Base-by-base conservation (phyloP, 2,329 filamentous ascomycete species). In the Daldinia sp. region DNA sequence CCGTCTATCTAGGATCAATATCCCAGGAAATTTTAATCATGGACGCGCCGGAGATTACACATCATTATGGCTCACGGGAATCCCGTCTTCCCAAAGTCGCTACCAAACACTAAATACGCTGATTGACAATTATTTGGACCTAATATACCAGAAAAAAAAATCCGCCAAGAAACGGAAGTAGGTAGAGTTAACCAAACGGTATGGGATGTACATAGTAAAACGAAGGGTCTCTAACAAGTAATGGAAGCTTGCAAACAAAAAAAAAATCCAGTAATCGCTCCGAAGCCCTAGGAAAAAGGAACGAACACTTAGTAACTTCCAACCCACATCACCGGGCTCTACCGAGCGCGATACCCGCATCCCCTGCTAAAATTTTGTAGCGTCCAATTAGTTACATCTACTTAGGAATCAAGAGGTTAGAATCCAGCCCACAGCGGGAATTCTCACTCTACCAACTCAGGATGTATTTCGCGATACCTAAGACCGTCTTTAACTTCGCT, bases 31-130 rank as follows among this genome's bases (percentile, higher is more conserved):
- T 39, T 35, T 56, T 63, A 44, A 54, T 60, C 50, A 67, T 67
- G 42, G 58, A 56, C 39, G 35, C 35, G 6, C 57, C 57, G 57
- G 56, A 70, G 64, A 65, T 70, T 67, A 23, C 68, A 13, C 61
- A 56, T 60, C 28, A 5, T 12, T 5, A 28, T 51, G 23, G 63
- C 18, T 26, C 58, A 60, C 12, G 42, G 15, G 18, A 26, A 46
- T 18, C 9, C 30, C 23, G n/a, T 28, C 37, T 26, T 59, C 46
- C 18, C n/a, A 20, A 6, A 53, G 15, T 54, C 18, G 13, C 33
- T 20, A 54, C 30, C 18, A 54, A 23, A 37, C 13, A 26, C 51
- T 23, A 37, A n/a, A 3, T 9, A 23, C 30, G 6, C 30, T 6
- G 30, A 9, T 37, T 30, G 13, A 33, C 46, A 4, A 10, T 6